A percentile compares a stretch with the other conserved stretches of the same genome.
These are phyloP conservation scores for Saprolegnia diclina DNA, from an alignment of 352 stramenopile genomes.

Conservation along the genomic window DNA sequence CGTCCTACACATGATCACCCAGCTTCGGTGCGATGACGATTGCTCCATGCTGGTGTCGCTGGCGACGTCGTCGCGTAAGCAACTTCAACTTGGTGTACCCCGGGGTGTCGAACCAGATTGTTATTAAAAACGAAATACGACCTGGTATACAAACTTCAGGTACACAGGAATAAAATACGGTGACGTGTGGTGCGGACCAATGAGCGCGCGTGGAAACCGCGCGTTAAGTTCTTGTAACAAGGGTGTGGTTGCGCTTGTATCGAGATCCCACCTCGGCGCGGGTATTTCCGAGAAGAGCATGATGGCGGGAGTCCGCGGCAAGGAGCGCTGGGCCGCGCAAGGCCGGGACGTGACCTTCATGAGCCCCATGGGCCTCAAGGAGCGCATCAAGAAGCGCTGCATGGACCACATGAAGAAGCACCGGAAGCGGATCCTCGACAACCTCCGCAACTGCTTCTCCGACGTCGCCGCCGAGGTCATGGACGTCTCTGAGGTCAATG, in stretches of 20 bases:
- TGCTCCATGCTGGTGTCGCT: too few species aligned
- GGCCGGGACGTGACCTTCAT: constrained; percentile 18
- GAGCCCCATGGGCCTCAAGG: constrained; percentile 35
- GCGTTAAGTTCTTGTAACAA: not conserved
- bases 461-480: constrained; percentile 38
- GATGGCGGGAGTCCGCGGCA: constrained; percentile 7
- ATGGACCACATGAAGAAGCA: constrained; percentile 61
- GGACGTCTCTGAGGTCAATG: constrained; percentile 20
- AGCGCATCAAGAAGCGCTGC: constrained; percentile 66
- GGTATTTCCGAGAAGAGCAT: not conserved
- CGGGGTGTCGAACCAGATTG: too few species aligned
- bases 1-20: too few species aligned
- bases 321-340: constrained; percentile 15
- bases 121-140: too few species aligned
- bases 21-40: too few species aligned
- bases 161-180: too few species aligned
- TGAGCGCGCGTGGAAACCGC: too few species aligned
- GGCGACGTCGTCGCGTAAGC: too few species aligned
- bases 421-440: constrained; percentile 51
- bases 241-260: not conserved
- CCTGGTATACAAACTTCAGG: too few species aligned
- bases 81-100: too few species aligned
- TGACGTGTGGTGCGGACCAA: too few species aligned
- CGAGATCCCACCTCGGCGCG: not conserved
- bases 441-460: constrained; percentile 50